Percentiles rank a stretch among this genome's conserved stretches.
Conservation (phyloP, 306 rosid species). For the Cicer yamashitae region DNA sequence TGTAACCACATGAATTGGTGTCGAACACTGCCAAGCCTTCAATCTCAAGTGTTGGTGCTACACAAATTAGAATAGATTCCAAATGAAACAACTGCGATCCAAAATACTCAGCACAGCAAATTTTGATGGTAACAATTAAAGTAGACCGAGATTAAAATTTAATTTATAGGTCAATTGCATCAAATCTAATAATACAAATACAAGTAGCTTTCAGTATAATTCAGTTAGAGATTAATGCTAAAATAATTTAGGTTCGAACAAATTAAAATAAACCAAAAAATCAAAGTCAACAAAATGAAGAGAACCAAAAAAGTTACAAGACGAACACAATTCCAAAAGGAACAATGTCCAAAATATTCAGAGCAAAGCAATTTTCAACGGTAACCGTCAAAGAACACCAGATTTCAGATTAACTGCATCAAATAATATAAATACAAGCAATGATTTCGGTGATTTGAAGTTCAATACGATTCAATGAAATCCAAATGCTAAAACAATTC, state of each 20-base stretch:
- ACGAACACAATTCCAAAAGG: neutral
- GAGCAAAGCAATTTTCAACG: neutral
- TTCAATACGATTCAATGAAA: constrained; percentile 38
- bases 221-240: constrained; percentile 43
- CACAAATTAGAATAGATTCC: too few relatives aligned
- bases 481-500: constrained; percentile 40
- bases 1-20: too few relatives aligned
- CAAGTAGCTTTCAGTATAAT: constrained; percentile 12
- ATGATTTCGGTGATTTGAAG: constrained; percentile 5
- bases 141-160: neutral
- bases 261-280: neutral
- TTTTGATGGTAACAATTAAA: neutral
- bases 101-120: neutral
- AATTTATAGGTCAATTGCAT: neutral
- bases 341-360: neutral
- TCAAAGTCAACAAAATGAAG: constrained; percentile 41
- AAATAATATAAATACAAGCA: neutral
- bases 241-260: constrained; percentile 28
- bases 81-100: constrained; percentile 35
- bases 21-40: too few relatives aligned
- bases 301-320: constrained; percentile 13
- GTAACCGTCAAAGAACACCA: neutral
- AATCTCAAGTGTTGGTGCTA: too few relatives aligned
- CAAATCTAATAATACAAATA: constrained; percentile 2
- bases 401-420: constrained; percentile 17